These are phyloP conservation scores for Skeletonema tropicum DNA, from an alignment of 108 stramenopile species.

Conservation along the genomic window DNA sequence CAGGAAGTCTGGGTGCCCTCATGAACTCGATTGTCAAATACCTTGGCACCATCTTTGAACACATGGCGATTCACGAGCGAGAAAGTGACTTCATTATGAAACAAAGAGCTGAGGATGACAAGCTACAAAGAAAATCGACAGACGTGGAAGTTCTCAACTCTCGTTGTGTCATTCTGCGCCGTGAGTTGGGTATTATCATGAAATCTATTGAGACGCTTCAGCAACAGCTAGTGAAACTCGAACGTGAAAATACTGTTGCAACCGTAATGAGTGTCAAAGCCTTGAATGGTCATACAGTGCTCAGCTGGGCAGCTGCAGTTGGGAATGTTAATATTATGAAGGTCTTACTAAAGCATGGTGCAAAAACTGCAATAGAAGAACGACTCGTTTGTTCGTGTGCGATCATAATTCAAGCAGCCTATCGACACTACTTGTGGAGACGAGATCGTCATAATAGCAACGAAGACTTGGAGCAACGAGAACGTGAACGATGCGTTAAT, in stretches of 20 bases:
- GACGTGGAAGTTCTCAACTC: slow-evolving; percentile 19
- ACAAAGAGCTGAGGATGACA: slow-evolving; percentile 17
- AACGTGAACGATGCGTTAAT: not conserved
- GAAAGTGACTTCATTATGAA: slow-evolving; percentile 16
- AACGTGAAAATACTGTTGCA: slow-evolving; percentile 14
- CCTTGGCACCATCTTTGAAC: slow-evolving; percentile 15
- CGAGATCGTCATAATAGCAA: not conserved
- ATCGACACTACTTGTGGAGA: slow-evolving; percentile 11
- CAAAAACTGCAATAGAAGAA: slow-evolving; percentile 43
- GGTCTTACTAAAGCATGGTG: slow-evolving; percentile 39
- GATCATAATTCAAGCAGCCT: slow-evolving; percentile 38
- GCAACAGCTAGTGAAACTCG: not conserved
- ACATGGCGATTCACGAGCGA: not conserved
- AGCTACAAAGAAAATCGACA: slow-evolving; percentile 19
- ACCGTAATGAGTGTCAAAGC: slow-evolving; percentile 32
- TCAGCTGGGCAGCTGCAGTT: slow-evolving; percentile 48
- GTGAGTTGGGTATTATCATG: slow-evolving; percentile 19
- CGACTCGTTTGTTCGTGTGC: slow-evolving; percentile 33
- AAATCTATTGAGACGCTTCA: slow-evolving; percentile 3
- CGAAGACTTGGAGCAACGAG: slow-evolving; percentile 3
- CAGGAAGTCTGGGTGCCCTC: not conserved
- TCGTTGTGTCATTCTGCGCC: slow-evolving; percentile 13
- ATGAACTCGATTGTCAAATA: slow-evolving; percentile 16
- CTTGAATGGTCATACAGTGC: slow-evolving; percentile 29
- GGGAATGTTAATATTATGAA: slow-evolving; percentile 38